A percentile compares a stretch with the other conserved stretches of the same genome.
Conservation (phyloP, 768 basidiomycete genomes). For the Amanita polypyramis region DNA sequence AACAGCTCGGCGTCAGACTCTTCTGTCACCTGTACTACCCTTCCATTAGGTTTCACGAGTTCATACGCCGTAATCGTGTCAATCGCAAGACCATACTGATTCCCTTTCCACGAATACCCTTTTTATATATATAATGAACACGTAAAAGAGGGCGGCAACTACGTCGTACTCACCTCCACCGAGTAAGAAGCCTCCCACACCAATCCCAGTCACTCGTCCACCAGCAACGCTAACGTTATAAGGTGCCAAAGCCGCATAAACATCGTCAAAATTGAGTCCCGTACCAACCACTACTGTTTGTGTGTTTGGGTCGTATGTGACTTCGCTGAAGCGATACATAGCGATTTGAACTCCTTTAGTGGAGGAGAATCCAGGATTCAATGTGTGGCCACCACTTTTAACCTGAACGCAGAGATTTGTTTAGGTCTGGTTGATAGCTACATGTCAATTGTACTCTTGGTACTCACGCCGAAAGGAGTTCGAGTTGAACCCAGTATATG, state of each 20-base stretch:
- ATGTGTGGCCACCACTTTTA: slow-evolving; percentile 38
- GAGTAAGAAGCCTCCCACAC: slow-evolving; percentile 36
- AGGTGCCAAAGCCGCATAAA: slow-evolving; percentile 29
- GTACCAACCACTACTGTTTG: slow-evolving; percentile 21
- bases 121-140: slow-evolving; percentile 19
- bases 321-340: slow-evolving; percentile 27
- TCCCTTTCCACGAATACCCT: slow-evolving; percentile 50
- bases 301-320: slow-evolving; percentile 20
- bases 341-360: slow-evolving; percentile 41
- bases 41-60: slow-evolving; percentile 47
- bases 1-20: slow-evolving; percentile 27
- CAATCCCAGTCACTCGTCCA: slow-evolving; percentile 35
- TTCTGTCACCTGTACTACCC: slow-evolving; percentile 24
- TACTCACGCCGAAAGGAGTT: slow-evolving; percentile 1
- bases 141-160: slow-evolving; percentile 24
- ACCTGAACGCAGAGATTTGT: slow-evolving; percentile 19
- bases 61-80: slow-evolving; percentile 48
- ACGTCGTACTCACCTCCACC: slow-evolving; percentile 32
- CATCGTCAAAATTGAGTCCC: slow-evolving; percentile 41
- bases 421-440: neutral
- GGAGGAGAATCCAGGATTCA: slow-evolving; percentile 38
- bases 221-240: slow-evolving; percentile 36
- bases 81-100: slow-evolving; percentile 1
- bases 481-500: neutral
- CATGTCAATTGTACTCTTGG: neutral